Conservation (phyloP, 73 alveolate species). For the Paramecium tetraurelia region DNA sequence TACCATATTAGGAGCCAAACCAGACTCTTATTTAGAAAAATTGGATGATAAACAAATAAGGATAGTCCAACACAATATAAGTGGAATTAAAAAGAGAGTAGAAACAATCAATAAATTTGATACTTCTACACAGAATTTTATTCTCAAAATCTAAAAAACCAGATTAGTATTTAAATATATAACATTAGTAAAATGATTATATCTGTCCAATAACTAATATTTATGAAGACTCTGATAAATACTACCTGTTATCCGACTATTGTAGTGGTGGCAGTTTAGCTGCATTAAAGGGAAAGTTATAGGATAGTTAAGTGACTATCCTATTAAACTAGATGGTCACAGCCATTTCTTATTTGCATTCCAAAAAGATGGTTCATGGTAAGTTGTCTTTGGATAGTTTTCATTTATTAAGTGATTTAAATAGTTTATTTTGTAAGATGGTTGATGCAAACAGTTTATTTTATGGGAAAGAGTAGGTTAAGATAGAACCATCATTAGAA, state of each 20-base stretch:
- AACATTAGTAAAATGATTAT: background rate
- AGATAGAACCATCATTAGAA: background rate
- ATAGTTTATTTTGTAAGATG: background rate
- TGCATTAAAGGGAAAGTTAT: background rate
- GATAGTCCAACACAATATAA: background rate
- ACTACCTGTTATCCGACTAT: slow-evolving; percentile 15
- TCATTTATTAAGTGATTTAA: background rate
- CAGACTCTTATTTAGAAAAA: background rate
- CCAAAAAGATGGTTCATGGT: background rate
- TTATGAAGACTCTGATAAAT: background rate
- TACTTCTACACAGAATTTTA: background rate
- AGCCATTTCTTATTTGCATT: background rate
- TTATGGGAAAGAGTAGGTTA: background rate
- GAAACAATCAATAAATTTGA: background rate
- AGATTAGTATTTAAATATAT: background rate
- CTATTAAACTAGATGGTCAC: background rate
- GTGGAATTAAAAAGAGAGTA: background rate
- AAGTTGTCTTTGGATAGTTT: background rate
- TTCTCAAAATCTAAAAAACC: background rate
- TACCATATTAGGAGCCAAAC: background rate
- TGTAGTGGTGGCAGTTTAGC: slow-evolving; percentile 1
- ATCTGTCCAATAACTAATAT: background rate
- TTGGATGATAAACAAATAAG: background rate
- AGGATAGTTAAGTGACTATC: background rate
- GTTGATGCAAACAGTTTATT: background rate